These are phyloP conservation scores for Hanseniaspora hatyaiensis DNA, from an alignment of 805 yeast species.

Conservation along the genomic window DNA sequence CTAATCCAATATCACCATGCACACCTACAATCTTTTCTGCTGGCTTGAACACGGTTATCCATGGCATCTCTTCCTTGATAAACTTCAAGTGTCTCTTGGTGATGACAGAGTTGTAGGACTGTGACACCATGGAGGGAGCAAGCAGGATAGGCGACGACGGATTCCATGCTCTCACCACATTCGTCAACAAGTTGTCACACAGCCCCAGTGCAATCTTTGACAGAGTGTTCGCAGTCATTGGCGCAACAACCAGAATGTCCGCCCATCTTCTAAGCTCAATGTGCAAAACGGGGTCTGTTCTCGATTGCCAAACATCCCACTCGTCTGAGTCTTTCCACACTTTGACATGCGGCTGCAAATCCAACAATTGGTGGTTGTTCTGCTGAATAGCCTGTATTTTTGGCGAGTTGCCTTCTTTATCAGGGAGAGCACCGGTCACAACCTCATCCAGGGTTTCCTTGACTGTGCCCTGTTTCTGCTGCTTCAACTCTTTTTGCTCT, in stretches of 20 bases:
- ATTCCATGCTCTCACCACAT: slow-evolving; percentile 91
- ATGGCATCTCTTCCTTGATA: slow-evolving; percentile 81
- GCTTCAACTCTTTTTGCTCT: slow-evolving; percentile 17
- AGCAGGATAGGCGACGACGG: slow-evolving; percentile 74
- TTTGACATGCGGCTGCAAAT: slow-evolving; percentile 54
- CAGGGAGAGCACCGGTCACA: slow-evolving; percentile 19
- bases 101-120: slow-evolving; percentile 78
- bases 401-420: slow-evolving; percentile 14
- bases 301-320: slow-evolving; percentile 76
- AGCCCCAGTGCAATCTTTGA: slow-evolving; percentile 82
- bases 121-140: slow-evolving; percentile 94
- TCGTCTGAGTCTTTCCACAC: slow-evolving; percentile 92
- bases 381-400: slow-evolving; percentile 25
- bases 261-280: slow-evolving; percentile 96
- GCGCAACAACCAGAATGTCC: slow-evolving; percentile 84
- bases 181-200: slow-evolving; percentile 83
- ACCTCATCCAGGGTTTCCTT: not conserved
- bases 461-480: not conserved
- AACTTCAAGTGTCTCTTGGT: slow-evolving; percentile 72
- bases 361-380: slow-evolving; percentile 31
- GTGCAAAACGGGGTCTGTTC: slow-evolving; percentile 86
- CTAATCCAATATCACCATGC: slow-evolving; percentile 98
- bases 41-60: slow-evolving; percentile 88
- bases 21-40: slow-evolving; percentile 86
- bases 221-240: slow-evolving; percentile 83